phyloP scores from a whole-genome alignment of 306 rosid genomes.

The Gynostemma pentaphyllum region DNA sequence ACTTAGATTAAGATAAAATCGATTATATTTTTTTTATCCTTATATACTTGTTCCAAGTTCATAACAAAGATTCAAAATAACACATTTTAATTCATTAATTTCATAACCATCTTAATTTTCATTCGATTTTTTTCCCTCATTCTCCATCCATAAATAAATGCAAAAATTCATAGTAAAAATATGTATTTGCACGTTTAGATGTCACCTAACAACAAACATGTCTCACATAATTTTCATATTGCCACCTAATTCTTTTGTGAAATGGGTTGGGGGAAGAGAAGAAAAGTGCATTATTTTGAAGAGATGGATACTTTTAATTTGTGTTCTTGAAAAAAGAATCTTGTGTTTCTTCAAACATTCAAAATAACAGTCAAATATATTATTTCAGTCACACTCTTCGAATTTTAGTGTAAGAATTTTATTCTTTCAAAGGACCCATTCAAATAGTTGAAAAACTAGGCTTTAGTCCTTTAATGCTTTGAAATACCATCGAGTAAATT shows the following conservation, averaged over 20 bases:
- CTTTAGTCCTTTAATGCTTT: no score
- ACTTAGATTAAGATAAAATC: no score
- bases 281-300: neutral
- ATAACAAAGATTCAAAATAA: no score
- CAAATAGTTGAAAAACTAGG: no score
- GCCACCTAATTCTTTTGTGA: conserved; percentile 9
- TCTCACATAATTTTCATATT: conserved; percentile 21
- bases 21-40: no score
- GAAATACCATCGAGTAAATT: neutral
- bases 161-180: neutral
- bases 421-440: no score
- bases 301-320: neutral
- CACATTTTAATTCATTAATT: no score
- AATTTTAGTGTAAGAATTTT: neutral
- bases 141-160: no score
- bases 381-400: neutral
- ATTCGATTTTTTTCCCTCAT: no score
- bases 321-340: neutral
- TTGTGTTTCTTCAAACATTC: neutral
- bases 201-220: conserved; percentile 51
- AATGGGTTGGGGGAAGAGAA: conserved; percentile 9
- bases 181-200: conserved; percentile 23
- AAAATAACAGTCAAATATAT: neutral
- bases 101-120: no score
- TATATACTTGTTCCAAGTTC: no score